phyloP scores from a whole-genome alignment of 2,329 filamentous ascomycete genomes.

The Pestalotiopsis sp. region DNA sequence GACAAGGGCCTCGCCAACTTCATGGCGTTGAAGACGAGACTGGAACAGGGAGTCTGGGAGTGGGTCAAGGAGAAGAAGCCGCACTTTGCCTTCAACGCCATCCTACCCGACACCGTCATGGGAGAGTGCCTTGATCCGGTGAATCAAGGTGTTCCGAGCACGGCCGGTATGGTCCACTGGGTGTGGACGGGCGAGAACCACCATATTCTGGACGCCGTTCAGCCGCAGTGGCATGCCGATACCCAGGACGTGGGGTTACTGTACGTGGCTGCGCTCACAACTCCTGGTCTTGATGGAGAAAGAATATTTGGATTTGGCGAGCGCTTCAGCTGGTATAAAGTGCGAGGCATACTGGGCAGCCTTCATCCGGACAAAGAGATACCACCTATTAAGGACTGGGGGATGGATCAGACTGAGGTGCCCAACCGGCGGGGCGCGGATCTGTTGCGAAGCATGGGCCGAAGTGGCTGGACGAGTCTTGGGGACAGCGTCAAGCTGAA shows the following conservation, averaged over 20 bases:
- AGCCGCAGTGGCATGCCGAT: slow-evolving; percentile 33
- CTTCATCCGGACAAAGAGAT: slow-evolving; percentile 29
- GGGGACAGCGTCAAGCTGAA: slow-evolving; percentile 24
- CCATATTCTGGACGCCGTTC: slow-evolving; percentile 12
- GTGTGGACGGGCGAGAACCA: slow-evolving; percentile 26
- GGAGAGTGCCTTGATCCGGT: slow-evolving; percentile 14
- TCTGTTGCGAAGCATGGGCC: slow-evolving; percentile 1
- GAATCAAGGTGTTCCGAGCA: slow-evolving; percentile 31
- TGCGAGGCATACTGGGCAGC: slow-evolving; percentile 14
- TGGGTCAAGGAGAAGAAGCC: slow-evolving; percentile 32
- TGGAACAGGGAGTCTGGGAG: slow-evolving; percentile 34
- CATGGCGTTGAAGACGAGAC: slow-evolving; percentile 34
- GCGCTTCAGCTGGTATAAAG: slow-evolving; percentile 3
- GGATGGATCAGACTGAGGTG: background rate
- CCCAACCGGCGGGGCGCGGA: slow-evolving; percentile 1
- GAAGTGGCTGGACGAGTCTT: slow-evolving; percentile 14
- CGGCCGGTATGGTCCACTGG: slow-evolving; percentile 32
- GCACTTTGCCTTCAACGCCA: slow-evolving; percentile 30
- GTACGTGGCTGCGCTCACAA: slow-evolving; percentile 26
- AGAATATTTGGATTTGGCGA: slow-evolving; percentile 2
- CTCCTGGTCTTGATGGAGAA: background rate
- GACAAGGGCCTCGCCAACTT: slow-evolving; percentile 26
- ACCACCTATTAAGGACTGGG: slow-evolving; percentile 14
- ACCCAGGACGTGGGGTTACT: slow-evolving; percentile 29
- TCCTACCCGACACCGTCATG: slow-evolving; percentile 20